Conservation (phyloP, 306 rosid species). For the Dalbergia cochinchinensis region DNA sequence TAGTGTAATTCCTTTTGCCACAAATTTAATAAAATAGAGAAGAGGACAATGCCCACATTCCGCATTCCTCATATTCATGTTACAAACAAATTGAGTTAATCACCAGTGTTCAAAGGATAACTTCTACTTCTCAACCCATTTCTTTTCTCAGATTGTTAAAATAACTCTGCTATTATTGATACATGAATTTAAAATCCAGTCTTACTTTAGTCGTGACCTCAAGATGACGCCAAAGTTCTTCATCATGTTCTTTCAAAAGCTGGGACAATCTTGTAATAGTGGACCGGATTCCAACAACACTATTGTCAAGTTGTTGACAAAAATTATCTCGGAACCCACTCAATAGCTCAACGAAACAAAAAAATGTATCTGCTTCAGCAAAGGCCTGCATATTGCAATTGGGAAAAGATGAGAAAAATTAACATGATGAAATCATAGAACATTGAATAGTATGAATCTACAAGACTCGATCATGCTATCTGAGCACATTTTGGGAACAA, state of each 20-base stretch:
- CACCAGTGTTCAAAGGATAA: constrained; percentile 23
- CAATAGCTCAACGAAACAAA: constrained; percentile 96
- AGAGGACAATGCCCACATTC: neutral
- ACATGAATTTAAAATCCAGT: constrained; percentile 10
- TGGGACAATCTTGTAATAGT: constrained; percentile 89
- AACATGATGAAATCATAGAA: constrained; percentile 37
- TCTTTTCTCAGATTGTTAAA: constrained; percentile 30
- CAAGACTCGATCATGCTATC: constrained; percentile 55
- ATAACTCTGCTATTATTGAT: constrained; percentile 13
- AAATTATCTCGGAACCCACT: constrained; percentile 96
- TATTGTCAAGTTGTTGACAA: constrained; percentile 97
- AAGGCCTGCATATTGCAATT: constrained; percentile 70
- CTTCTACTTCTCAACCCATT: neutral
- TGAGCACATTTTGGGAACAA: constrained; percentile 4
- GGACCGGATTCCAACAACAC: constrained; percentile 98
- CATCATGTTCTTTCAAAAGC: constrained; percentile 94
- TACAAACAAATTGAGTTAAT: constrained; percentile 10
- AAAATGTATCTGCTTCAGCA: constrained; percentile 97
- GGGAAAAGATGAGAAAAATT: constrained; percentile 47
- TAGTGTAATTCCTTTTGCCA: too few relatives aligned
- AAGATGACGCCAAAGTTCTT: constrained; percentile 99
- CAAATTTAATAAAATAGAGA: too few relatives aligned
- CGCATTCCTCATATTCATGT: too few relatives aligned
- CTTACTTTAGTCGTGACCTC: constrained; percentile 94
- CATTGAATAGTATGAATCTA: constrained; percentile 43